Evolutionary conservation across 805 yeast species (phyloP), one percentile per base, ranked within the genome.

Genomic region (Saccharomycopsis javanensis): DNA sequence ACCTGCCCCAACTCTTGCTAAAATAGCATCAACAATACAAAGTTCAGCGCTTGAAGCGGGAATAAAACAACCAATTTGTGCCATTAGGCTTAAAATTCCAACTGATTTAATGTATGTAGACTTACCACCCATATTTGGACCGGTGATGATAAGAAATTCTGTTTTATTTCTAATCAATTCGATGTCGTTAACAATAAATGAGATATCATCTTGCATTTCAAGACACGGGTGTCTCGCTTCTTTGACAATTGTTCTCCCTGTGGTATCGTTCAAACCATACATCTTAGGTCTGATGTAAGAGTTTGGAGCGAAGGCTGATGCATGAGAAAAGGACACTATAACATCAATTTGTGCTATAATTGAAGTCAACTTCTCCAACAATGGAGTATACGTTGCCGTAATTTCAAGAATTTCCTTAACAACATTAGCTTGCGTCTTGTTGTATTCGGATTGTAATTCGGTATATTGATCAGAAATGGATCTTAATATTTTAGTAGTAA

Each of bases 1-100:
- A 11, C 97, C 96, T 2, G 99, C 98, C 10, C 99, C 99, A n/a
- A 94, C 97, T 67, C 99, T 82, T 13, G 98, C 95, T 59, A 94
- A 77, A 4, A 94, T 85, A 1, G 96, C 89, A 71, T 94, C 99
- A 61, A 92, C 89, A 1, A 94, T 75, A 11, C 89, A 82, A 27
- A 94, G 68, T 64, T 88, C 91, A 0, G 97, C 91, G 34, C 76
- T 82, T 42, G 74, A 75, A 60, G 86, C 85, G 1, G 99, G 99
- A 27, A 91, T 82, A 66, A 85, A 91, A 59, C 94, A 85, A 1
- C 97, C 97, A 20, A 89, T 80, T 68, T 91, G 97, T 28, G 88
- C 87, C 87, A 91, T 78, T 52, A 91, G 72, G 2, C 94, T 84
- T 56, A 90, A 85, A 1, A 86, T 94, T 11, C 97, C 97, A 52